Evolutionary conservation across 768 basidiomycete species (phyloP).

Genomic region (Paxillus involutus): DNA sequence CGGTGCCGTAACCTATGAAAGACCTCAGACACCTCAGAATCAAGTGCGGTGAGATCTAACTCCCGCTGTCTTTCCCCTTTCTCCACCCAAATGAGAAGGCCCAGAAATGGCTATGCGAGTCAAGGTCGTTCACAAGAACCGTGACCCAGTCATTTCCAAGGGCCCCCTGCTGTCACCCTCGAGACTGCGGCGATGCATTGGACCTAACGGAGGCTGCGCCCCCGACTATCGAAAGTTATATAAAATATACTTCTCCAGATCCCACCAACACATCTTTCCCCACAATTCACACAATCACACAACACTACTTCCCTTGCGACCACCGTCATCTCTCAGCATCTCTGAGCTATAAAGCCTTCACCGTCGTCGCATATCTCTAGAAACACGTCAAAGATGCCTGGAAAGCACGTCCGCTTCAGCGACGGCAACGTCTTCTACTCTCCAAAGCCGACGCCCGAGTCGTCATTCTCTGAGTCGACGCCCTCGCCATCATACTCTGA

Average conservation of each 20-base stretch:
- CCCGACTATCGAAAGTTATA: slow-evolving; percentile 20
- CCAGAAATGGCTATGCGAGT: slow-evolving; percentile 15
- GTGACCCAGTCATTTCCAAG: slow-evolving; percentile 11
- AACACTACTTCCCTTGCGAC: slow-evolving; percentile 1
- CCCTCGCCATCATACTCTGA: slow-evolving; percentile 28
- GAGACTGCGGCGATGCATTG: slow-evolving; percentile 28
- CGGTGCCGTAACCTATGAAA: slow-evolving; percentile 1
- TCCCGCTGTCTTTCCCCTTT: background rate
- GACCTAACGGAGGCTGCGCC: slow-evolving; percentile 24
- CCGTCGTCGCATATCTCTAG: slow-evolving; percentile 8
- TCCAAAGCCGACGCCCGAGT: slow-evolving; percentile 7
- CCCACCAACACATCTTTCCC: background rate
- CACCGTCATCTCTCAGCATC: slow-evolving; percentile 12
- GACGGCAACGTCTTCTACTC: slow-evolving; percentile 34
- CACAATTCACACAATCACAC: slow-evolving; percentile 19
- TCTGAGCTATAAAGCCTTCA: slow-evolving; percentile 12
- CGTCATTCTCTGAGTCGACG: background rate
- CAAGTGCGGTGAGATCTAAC: background rate
- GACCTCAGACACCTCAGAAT: background rate
- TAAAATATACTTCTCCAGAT: slow-evolving; percentile 6
- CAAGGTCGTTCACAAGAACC: slow-evolving; percentile 3
- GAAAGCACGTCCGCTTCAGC: slow-evolving; percentile 32
- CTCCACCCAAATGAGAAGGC: background rate
- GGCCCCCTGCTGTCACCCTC: background rate
- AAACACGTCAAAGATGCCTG: slow-evolving; percentile 18